Conservation (phyloP, 179 eudicot species). For the Silene vulgaris region DNA sequence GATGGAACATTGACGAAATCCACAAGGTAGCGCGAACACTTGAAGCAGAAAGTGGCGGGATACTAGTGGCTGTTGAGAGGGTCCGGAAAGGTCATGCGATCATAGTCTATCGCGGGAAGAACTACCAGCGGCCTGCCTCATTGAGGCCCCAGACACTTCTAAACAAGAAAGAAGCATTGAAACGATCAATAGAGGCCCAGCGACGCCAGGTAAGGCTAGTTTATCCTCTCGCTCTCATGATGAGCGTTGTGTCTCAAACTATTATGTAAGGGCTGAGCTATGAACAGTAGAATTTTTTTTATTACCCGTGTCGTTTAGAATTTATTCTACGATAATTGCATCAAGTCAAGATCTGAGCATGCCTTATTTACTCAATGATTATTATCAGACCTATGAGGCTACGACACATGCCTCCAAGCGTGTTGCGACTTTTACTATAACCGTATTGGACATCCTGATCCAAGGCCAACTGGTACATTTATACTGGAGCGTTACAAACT, state of each 20-base stretch:
- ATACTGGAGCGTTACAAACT: background rate
- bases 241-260: background rate
- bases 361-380: background rate
- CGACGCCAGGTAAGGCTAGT: slow-evolving; percentile 57
- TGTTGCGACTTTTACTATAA: slow-evolving; percentile 6
- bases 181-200: slow-evolving; percentile 78
- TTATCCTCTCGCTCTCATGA: background rate
- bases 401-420: background rate
- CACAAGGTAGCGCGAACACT: slow-evolving; percentile 53
- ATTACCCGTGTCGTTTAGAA: background rate
- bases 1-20: slow-evolving; percentile 63
- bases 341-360: background rate
- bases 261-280: background rate
- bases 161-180: slow-evolving; percentile 84
- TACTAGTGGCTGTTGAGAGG: slow-evolving; percentile 78
- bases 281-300: slow-evolving; percentile 14
- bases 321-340: background rate
- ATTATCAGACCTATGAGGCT: background rate
- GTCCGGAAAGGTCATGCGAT: slow-evolving; percentile 76
- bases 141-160: slow-evolving; percentile 83
- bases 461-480: background rate
- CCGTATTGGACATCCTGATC: background rate
- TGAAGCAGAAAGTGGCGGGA: slow-evolving; percentile 96
- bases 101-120: slow-evolving; percentile 93
- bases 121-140: slow-evolving; percentile 70